phyloP scores from a whole-genome alignment of 2,329 filamentous ascomycete genomes.

The Thielaviopsis musarum region DNA sequence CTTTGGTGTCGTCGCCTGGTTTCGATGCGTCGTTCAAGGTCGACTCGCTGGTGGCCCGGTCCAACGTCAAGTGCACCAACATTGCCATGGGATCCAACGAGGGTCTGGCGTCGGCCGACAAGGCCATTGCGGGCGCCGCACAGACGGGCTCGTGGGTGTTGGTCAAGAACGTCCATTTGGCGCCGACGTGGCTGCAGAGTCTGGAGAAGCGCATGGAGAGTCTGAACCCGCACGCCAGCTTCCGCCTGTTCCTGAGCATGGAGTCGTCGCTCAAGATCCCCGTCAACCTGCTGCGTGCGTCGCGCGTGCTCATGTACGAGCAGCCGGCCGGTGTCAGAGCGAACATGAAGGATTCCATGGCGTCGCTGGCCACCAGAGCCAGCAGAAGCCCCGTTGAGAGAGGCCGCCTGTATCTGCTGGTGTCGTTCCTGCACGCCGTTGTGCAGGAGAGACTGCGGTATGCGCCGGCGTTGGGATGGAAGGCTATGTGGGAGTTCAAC shows the following conservation, averaged over 20 bases:
- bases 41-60: conserved; percentile 77
- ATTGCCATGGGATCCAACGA: conserved; percentile 99
- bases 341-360: conserved; percentile 97
- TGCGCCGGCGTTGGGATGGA: conserved; percentile 87
- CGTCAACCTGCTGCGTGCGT: conserved; percentile 84
- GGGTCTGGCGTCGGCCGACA: conserved; percentile 80
- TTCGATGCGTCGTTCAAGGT: conserved; percentile 99
- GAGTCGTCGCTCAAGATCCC: conserved; percentile 94
- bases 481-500: conserved; percentile 99
- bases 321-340: conserved; percentile 91
- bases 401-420: conserved; percentile 70
- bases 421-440: conserved; percentile 90
- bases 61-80: conserved; percentile 71
- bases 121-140: conserved; percentile 83
- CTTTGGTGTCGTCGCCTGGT: conserved; percentile 83
- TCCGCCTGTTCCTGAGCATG: conserved; percentile 95
- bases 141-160: conserved; percentile 90
- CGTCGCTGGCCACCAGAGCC: conserved; percentile 59
- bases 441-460: conserved; percentile 90
- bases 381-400: conserved; percentile 79
- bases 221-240: conserved; percentile 82
- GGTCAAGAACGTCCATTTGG: conserved; percentile 96
- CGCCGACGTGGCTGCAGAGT: conserved; percentile 90
- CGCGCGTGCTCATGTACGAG: conserved; percentile 91
- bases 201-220: conserved; percentile 93